Conservation (phyloP, 306 rosid genomes). For the Vicia villosa region DNA sequence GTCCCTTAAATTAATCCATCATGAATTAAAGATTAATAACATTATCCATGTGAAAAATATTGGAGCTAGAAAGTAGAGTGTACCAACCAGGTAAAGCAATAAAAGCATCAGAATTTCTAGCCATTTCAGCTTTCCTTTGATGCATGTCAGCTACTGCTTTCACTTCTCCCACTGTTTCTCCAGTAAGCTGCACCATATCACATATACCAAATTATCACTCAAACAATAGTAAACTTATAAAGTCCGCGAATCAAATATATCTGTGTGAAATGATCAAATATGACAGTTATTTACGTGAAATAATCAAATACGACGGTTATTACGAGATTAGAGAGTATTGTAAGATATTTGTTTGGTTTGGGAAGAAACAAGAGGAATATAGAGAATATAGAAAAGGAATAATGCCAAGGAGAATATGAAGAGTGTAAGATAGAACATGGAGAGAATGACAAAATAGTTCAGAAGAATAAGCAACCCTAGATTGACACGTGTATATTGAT, state of each 20-base stretch:
- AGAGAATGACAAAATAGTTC: constrained; percentile 49
- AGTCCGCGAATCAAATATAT: background rate
- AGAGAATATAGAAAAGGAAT: constrained; percentile 5
- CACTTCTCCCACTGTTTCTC: constrained; percentile 97
- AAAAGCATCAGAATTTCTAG: constrained; percentile 92
- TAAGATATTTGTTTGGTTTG: no score
- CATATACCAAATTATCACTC: constrained; percentile 37
- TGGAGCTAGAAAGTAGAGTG: background rate
- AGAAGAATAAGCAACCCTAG: constrained; percentile 42
- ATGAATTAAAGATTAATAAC: background rate
- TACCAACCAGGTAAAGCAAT: constrained; percentile 96
- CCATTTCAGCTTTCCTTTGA: constrained; percentile 99
- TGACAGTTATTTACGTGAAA: no score
- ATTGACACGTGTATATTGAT: constrained; percentile 49
- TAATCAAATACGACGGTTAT: no score
- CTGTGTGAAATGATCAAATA: background rate
- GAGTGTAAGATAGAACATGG: constrained; percentile 22
- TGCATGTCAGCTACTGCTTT: constrained; percentile 99
- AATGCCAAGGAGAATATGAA: constrained; percentile 39
- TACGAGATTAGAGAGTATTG: no score
- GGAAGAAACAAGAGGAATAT: constrained; percentile 10
- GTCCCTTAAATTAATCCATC: background rate
- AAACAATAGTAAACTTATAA: background rate
- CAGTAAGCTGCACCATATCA: constrained; percentile 70
- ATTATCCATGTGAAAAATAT: constrained; percentile 2